Conservation (phyloP, 805 yeast genomes). For the Monosporozyma siamensis region DNA sequence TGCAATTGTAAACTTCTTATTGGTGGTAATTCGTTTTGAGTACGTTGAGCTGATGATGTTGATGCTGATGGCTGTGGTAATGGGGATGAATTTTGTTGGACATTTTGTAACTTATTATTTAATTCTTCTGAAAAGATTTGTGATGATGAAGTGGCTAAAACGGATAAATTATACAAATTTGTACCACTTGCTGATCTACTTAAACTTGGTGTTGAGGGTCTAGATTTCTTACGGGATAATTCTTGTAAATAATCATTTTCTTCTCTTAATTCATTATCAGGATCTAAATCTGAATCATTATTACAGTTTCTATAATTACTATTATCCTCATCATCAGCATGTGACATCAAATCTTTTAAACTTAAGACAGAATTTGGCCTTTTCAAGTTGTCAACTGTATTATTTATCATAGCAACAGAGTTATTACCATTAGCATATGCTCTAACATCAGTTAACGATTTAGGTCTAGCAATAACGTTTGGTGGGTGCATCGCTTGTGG, state of each 20-base stretch:
- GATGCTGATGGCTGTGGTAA: conserved; percentile 2
- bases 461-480: conserved; percentile 16
- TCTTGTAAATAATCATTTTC: conserved; percentile 15
- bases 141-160: conserved; percentile 1
- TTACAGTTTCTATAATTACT: conserved; percentile 6
- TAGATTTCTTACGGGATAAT: conserved; percentile 22
- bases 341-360: conserved; percentile 13
- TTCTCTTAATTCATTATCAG: conserved; percentile 7
- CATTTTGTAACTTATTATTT: conserved; percentile 15
- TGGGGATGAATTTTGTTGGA: conserved; percentile 9
- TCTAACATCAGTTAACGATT: conserved; percentile 18
- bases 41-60: conserved; percentile 1
- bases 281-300: conserved; percentile 1
- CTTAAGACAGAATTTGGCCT: conserved; percentile 22
- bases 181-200: conserved; percentile 22
- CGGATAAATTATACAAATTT: conserved; percentile 8
- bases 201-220: conserved; percentile 22
- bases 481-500: neutral
- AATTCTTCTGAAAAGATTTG: conserved; percentile 12
- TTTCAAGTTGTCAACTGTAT: conserved; percentile 7
- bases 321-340: conserved; percentile 14
- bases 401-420: neutral
- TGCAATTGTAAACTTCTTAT: conserved; percentile 27
- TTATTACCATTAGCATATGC: neutral
- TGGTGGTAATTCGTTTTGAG: conserved; percentile 19